Conservation (phyloP, 2,329 filamentous ascomycete species). For the Fusarium proliferatum region DNA sequence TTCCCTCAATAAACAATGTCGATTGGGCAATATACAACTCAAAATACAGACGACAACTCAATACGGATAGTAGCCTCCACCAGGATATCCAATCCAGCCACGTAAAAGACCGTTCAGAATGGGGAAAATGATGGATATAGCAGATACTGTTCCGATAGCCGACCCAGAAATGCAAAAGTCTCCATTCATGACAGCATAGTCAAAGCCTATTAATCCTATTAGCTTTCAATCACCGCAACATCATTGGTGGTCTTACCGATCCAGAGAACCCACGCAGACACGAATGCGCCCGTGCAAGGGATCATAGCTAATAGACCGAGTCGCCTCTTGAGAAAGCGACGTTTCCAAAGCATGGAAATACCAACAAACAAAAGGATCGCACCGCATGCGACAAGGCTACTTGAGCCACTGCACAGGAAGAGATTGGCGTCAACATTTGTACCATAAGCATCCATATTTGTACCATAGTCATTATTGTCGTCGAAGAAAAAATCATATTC, state of each 20-base stretch:
- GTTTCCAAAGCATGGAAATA: not conserved
- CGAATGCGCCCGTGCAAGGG: not conserved
- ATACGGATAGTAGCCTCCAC: not conserved
- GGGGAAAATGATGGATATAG: not conserved
- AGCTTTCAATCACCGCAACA: rapidly evolving
- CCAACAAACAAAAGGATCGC: not conserved
- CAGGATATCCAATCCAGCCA: not conserved
- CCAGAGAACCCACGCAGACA: not conserved
- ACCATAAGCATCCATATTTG: no score
- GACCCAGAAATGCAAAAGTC: not conserved
- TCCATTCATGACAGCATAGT: not conserved
- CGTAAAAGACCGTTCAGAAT: not conserved
- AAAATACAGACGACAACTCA: rapidly evolving
- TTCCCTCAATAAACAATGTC: rapidly evolving
- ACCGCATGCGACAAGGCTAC: not conserved
- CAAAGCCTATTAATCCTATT: not conserved
- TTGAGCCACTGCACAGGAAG: not conserved
- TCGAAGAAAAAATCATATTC: no score
- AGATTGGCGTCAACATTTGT: not conserved
- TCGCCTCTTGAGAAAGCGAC: not conserved
- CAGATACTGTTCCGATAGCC: not conserved
- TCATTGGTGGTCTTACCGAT: rapidly evolving
- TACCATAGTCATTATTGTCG: no score
- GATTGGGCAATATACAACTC: rapidly evolving
- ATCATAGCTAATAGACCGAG: not conserved